Conservation (phyloP, 2,329 filamentous ascomycete species). For the Ascochyta viciae-villosae region DNA sequence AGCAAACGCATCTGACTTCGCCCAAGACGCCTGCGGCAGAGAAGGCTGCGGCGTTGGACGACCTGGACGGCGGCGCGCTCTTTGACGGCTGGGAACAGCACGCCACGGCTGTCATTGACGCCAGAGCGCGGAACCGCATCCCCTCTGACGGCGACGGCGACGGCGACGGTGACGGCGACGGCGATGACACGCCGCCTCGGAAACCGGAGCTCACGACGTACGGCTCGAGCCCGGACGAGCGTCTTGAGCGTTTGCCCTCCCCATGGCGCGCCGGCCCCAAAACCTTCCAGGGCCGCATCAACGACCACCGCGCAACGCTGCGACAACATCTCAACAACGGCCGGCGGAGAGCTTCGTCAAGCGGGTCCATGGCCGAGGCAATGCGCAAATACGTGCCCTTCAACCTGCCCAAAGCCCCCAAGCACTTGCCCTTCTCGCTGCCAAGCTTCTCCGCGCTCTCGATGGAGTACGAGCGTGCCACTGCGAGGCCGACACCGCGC, state of each 20-base stretch:
- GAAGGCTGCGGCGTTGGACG: slow-evolving; percentile 64
- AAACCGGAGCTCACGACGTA: slow-evolving; percentile 4
- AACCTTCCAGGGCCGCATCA: slow-evolving; percentile 43
- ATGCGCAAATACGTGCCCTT: slow-evolving; percentile 48
- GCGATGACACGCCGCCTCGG: not conserved
- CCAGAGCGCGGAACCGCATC: not conserved
- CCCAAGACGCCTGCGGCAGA: slow-evolving; percentile 65
- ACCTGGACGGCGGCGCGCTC: slow-evolving; percentile 53
- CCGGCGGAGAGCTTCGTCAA: slow-evolving; percentile 50
- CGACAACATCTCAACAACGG: slow-evolving; percentile 48
- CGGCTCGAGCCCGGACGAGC: slow-evolving; percentile 20
- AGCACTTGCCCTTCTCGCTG: slow-evolving; percentile 47
- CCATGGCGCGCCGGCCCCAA: slow-evolving; percentile 53
- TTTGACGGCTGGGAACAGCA: slow-evolving; percentile 53
- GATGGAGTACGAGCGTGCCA: slow-evolving; percentile 26
- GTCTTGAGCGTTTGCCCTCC: slow-evolving; percentile 49
- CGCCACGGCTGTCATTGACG: slow-evolving; percentile 12
- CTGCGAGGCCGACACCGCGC: slow-evolving; percentile 17
- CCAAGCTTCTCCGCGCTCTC: slow-evolving; percentile 42
- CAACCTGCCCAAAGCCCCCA: slow-evolving; percentile 48
- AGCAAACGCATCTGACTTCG: slow-evolving; percentile 64
- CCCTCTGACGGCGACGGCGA: slow-evolving; percentile 6
- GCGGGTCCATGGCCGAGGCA: slow-evolving; percentile 42
- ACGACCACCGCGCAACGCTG: slow-evolving; percentile 47
- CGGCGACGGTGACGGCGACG: slow-evolving; percentile 4